Percentiles rank a stretch among this genome's conserved stretches.
Conservation (phyloP, 1,284 basidiomycete genomes). For the Coniophora puteana region DNA sequence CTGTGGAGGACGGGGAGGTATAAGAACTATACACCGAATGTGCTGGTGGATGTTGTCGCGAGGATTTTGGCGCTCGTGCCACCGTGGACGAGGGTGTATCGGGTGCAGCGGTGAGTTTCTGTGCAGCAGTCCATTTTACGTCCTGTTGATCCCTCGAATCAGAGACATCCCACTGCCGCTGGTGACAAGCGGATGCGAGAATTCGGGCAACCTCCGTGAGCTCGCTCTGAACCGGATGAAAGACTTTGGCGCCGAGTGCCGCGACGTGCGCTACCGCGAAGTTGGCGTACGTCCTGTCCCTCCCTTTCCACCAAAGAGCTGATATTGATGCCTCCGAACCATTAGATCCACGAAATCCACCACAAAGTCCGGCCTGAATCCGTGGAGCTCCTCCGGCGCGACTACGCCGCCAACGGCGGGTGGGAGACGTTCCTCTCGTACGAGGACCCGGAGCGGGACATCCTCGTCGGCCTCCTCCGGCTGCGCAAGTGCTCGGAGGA, state of each 20-base stretch:
- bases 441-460: constrained; percentile 96
- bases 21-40: constrained; percentile 99
- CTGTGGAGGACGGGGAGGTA: constrained; percentile 96
- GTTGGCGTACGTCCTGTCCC: constrained; percentile 73
- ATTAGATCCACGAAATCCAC: constrained; percentile 95
- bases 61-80: constrained; percentile 95
- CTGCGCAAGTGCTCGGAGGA: constrained; percentile 94
- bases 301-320: too few species aligned
- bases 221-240: constrained; percentile 97
- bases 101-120: constrained; percentile 77
- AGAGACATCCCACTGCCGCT: constrained; percentile 96
- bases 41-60: constrained; percentile 95
- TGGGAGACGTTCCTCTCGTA: constrained; percentile 99
- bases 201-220: constrained; percentile 95
- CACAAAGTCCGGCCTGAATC: constrained; percentile 96
- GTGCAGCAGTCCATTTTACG: constrained; percentile 2
- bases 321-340: constrained; percentile 1
- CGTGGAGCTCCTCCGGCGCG: constrained; percentile 94
- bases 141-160: constrained; percentile 3
- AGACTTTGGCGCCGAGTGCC: constrained; percentile 97
- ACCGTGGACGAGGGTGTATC: constrained; percentile 98
- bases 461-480: constrained; percentile 91
- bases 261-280: constrained; percentile 97
- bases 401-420: constrained; percentile 96
- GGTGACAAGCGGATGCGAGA: constrained; percentile 96